A percentile compares a stretch with the other conserved stretches of the same genome.
Evolutionary conservation across 371 early-diverging fungal genomes (phyloP).

Genomic region (Coemansia sp.): DNA sequence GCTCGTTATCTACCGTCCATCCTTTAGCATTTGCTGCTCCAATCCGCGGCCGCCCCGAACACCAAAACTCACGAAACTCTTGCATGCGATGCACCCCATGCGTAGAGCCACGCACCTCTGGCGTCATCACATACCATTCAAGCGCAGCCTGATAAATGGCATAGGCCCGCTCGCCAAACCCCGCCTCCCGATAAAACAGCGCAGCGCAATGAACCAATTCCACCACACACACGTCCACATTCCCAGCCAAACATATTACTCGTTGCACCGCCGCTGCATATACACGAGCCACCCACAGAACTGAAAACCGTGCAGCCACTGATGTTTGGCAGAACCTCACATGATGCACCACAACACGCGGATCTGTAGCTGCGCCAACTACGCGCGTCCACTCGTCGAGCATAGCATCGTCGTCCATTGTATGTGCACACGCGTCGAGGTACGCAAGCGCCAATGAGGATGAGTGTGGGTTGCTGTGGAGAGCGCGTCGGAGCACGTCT

Average conservation of each 20-base stretch:
- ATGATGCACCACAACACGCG: constrained; percentile 8
- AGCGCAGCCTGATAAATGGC: constrained; percentile 33
- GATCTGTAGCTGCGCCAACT: constrained; percentile 3
- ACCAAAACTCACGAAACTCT: constrained; percentile 31
- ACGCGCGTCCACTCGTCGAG: constrained; percentile 18
- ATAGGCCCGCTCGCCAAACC: constrained; percentile 22
- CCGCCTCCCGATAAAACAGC: constrained; percentile 28
- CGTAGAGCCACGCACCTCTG: neutral
- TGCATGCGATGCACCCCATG: constrained; percentile 14
- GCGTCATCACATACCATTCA: constrained; percentile 33
- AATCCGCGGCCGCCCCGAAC: constrained; percentile 23
- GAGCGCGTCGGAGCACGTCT: constrained; percentile 21
- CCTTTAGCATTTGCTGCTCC: constrained; percentile 6
- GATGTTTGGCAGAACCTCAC: constrained; percentile 19
- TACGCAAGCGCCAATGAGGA: constrained; percentile 19
- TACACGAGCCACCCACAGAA: constrained; percentile 8
- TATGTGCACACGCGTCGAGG: constrained; percentile 14
- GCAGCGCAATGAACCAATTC: constrained; percentile 24
- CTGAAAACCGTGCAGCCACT: constrained; percentile 9
- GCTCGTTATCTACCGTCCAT: neutral
- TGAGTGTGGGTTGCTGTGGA: constrained; percentile 14
- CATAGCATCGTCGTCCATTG: constrained; percentile 14
- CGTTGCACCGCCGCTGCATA: constrained; percentile 15
- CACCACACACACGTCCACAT: constrained; percentile 5
- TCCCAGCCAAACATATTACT: no score